Evolutionary conservation across 1,284 basidiomycete genomes (phyloP).

Genomic region (Puccinia hordei): DNA sequence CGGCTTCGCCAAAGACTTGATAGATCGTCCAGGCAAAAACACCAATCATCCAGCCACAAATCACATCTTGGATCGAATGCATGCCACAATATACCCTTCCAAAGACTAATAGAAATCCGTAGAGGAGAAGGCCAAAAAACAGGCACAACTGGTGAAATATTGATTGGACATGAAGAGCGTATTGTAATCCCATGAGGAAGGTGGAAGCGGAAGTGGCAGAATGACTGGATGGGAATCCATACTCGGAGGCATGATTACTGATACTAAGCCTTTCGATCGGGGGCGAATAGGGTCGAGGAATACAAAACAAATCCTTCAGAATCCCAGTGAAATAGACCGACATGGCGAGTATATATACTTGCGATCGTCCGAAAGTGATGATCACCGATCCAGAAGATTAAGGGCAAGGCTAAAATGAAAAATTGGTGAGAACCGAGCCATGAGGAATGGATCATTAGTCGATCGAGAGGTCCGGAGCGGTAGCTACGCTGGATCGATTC

Average conservation of each 20-base stretch:
- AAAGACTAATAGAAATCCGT: slow-evolving; percentile 77
- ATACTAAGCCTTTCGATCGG: slow-evolving; percentile 76
- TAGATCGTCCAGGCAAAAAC: slow-evolving; percentile 53
- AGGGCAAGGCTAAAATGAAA: slow-evolving; percentile 26
- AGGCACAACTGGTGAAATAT: slow-evolving; percentile 54
- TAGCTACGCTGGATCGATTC: slow-evolving; percentile 68
- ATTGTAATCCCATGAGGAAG: slow-evolving; percentile 65
- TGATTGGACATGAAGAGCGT: not conserved
- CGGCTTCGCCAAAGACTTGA: slow-evolving; percentile 29
- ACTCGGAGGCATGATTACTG: slow-evolving; percentile 65
- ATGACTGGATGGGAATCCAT: slow-evolving; percentile 95
- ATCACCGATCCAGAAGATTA: slow-evolving; percentile 34
- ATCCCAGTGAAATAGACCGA: slow-evolving; percentile 57
- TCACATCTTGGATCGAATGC: slow-evolving; percentile 60
- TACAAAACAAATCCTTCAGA: slow-evolving; percentile 77
- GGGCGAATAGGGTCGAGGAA: slow-evolving; percentile 85
- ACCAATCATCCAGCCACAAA: slow-evolving; percentile 58
- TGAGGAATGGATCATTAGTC: slow-evolving; percentile 28
- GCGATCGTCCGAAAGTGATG: slow-evolving; percentile 42
- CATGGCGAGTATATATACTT: slow-evolving; percentile 58
- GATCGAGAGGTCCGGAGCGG: not conserved
- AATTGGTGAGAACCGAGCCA: slow-evolving; percentile 41
- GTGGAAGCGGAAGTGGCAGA: slow-evolving; percentile 88
- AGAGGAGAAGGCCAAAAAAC: slow-evolving; percentile 65
- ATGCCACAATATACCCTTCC: slow-evolving; percentile 74